A percentile compares a stretch with the other conserved stretches of the same genome.
phyloP scores from a whole-genome alignment of 352 stramenopile species.

The Phytophthora capsici region DNA sequence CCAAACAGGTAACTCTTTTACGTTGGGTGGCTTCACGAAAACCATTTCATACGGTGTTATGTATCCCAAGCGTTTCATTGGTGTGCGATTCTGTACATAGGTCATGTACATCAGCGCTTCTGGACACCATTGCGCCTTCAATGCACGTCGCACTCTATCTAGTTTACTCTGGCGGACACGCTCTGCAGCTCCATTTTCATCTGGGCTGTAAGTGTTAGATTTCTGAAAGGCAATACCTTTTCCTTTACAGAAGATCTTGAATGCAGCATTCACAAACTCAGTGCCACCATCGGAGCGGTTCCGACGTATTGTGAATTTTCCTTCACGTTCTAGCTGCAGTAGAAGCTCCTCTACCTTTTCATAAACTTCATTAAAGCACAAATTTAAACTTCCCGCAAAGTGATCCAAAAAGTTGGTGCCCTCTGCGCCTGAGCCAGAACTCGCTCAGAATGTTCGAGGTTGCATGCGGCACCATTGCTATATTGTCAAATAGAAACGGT shows the following conservation, averaged over 20 bases:
- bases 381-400: too few relatives aligned
- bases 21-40: not conserved
- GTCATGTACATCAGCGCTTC: constrained; percentile 26
- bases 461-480: too few relatives aligned
- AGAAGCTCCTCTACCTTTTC: constrained; percentile 11
- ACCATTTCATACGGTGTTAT: constrained; percentile 12
- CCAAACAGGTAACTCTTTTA: not conserved
- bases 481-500: too few relatives aligned
- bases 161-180: constrained; percentile 19
- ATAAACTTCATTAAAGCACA: constrained; percentile 3
- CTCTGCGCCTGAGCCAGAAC: too few relatives aligned
- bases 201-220: constrained; percentile 9
- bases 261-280: constrained; percentile 17
- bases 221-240: constrained; percentile 12
- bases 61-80: constrained; percentile 3
- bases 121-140: constrained; percentile 1
- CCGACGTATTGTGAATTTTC: constrained; percentile 17
- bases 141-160: not conserved
- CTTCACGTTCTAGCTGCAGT: constrained; percentile 9
- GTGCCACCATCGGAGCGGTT: constrained; percentile 18
- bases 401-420: too few relatives aligned
- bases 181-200: constrained; percentile 25
- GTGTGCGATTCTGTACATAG: constrained; percentile 17
- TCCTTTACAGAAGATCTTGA: constrained; percentile 16
- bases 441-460: too few relatives aligned